Evolutionary conservation across 2,329 filamentous ascomycete genomes (phyloP).

Genomic region (Zarea fungicola): DNA sequence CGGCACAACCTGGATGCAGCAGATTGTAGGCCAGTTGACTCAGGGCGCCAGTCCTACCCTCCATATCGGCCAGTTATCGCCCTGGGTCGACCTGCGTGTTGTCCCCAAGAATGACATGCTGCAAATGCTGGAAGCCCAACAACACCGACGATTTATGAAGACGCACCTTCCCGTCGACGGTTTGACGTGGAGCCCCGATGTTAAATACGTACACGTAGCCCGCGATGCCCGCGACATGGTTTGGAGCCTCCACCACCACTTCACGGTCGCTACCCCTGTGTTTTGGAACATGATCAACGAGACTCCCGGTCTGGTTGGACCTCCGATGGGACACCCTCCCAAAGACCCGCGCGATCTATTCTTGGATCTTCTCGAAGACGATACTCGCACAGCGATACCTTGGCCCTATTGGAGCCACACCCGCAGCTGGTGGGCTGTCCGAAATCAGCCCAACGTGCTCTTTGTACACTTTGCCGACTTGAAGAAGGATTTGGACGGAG

Average conservation of each 20-base stretch:
- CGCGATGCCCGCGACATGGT: constrained; percentile 14
- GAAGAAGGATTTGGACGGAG: constrained; percentile 10
- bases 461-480: constrained; percentile 13
- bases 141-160: constrained; percentile 12
- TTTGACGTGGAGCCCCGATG: constrained; percentile 5
- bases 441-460: constrained; percentile 13
- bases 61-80: background rate
- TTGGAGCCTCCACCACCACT: constrained; percentile 13
- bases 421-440: constrained; percentile 10
- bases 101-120: constrained; percentile 1
- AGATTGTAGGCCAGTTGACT: constrained; percentile 13
- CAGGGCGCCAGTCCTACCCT: background rate
- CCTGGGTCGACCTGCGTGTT: constrained; percentile 11
- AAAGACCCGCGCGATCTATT: constrained; percentile 8
- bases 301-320: background rate
- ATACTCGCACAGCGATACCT: background rate
- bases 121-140: constrained; percentile 2
- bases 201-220: constrained; percentile 12
- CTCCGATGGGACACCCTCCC: constrained; percentile 1
- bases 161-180: constrained; percentile 12
- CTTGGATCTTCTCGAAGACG: constrained; percentile 2
- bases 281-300: constrained; percentile 9
- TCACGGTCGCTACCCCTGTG: background rate
- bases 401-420: constrained; percentile 13
- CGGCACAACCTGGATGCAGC: constrained; percentile 15